phyloP scores from a whole-genome alignment of 148 eudicot species.

The Amaranthus palmeri region DNA sequence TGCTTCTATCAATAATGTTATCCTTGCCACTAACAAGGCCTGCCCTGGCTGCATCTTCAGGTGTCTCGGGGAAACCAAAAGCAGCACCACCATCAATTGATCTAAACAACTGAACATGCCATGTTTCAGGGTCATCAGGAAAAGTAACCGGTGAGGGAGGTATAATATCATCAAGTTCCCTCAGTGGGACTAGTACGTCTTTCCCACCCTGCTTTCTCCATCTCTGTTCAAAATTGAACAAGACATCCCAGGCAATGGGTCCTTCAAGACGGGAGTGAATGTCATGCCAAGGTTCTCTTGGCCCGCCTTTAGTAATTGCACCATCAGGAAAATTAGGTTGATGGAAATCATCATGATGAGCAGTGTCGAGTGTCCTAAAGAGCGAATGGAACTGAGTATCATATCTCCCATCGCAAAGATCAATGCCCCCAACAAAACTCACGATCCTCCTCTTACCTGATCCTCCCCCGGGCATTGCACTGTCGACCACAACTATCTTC shows the following conservation, averaged over 20 bases:
- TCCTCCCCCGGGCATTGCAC: slow-evolving; percentile 50
- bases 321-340: slow-evolving; percentile 63
- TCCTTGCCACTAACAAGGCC: slow-evolving; percentile 81
- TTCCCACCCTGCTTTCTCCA: slow-evolving; percentile 87
- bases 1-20: slow-evolving; percentile 67
- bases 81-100: slow-evolving; percentile 89
- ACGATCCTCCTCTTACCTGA: slow-evolving; percentile 54
- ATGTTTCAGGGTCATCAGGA: slow-evolving; percentile 65
- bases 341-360: slow-evolving; percentile 76
- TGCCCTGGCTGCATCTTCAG: slow-evolving; percentile 65
- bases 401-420: slow-evolving; percentile 82
- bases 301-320: slow-evolving; percentile 70
- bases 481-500: slow-evolving; percentile 72
- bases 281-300: slow-evolving; percentile 89
- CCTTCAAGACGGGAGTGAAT: slow-evolving; percentile 79
- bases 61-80: slow-evolving; percentile 74
- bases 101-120: slow-evolving; percentile 77
- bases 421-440: slow-evolving; percentile 82
- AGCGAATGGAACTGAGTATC: slow-evolving; percentile 67
- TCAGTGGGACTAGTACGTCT: slow-evolving; percentile 46
- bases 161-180: slow-evolving; percentile 54
- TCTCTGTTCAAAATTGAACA: slow-evolving; percentile 80
- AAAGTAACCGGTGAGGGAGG: slow-evolving; percentile 74
- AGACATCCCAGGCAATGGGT: slow-evolving; percentile 81
- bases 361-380: slow-evolving; percentile 64